A percentile compares a stretch with the other conserved stretches of the same genome.
phyloP scores from a whole-genome alignment of 805 yeast genomes.

The Nakazawaea ishiwadae region DNA sequence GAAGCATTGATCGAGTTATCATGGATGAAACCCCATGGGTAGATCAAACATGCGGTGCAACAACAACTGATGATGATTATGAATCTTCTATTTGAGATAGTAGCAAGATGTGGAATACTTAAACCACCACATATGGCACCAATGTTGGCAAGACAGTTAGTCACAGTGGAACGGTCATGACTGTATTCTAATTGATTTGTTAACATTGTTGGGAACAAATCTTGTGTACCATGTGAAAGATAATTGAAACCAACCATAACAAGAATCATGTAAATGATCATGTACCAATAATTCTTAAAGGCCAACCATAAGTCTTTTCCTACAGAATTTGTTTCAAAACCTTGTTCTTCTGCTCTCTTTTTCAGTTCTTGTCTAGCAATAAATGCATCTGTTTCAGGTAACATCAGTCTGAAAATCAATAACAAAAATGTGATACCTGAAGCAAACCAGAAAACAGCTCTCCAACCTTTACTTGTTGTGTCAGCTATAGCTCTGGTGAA shows the following conservation, averaged over 20 bases:
- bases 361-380: slow-evolving; percentile 26
- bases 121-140: slow-evolving; percentile 58
- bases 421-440: slow-evolving; percentile 59
- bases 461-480: slow-evolving; percentile 37
- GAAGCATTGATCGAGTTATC: slow-evolving; percentile 47
- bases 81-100: slow-evolving; percentile 50
- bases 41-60: slow-evolving; percentile 54
- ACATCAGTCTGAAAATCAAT: slow-evolving; percentile 46
- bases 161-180: slow-evolving; percentile 43
- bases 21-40: slow-evolving; percentile 55
- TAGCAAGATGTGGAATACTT: slow-evolving; percentile 48
- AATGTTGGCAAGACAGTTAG: slow-evolving; percentile 50
- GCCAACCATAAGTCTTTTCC: slow-evolving; percentile 28
- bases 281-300: slow-evolving; percentile 50
- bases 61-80: slow-evolving; percentile 47
- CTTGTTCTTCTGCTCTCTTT: slow-evolving; percentile 25
- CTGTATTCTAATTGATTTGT: slow-evolving; percentile 39
- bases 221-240: slow-evolving; percentile 61
- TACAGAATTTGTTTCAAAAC: slow-evolving; percentile 26
- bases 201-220: slow-evolving; percentile 53
- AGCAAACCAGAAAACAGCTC: slow-evolving; percentile 67
- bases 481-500: slow-evolving; percentile 53
- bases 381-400: slow-evolving; percentile 59
- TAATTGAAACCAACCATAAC: slow-evolving; percentile 62
- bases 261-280: slow-evolving; percentile 49